phyloP scores from a whole-genome alignment of 176 grass and related monocot species.

The Triticum turgidum region DNA sequence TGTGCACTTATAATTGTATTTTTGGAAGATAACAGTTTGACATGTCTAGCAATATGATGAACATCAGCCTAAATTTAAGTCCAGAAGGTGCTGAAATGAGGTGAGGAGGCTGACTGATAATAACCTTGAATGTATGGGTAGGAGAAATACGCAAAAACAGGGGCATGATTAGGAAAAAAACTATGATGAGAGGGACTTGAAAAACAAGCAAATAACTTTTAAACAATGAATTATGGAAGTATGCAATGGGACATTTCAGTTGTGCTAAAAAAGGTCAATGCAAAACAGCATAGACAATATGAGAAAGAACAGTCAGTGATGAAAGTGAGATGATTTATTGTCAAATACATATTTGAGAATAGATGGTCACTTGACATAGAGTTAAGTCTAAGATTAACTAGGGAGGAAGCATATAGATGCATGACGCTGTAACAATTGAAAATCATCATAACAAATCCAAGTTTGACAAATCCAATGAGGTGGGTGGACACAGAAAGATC shows the following conservation, averaged over 20 bases:
- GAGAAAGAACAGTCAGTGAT: neutral
- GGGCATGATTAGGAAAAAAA: neutral
- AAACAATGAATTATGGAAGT: neutral
- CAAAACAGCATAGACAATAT: neutral
- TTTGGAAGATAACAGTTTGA: neutral
- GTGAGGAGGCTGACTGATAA: neutral
- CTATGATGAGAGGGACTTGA: neutral
- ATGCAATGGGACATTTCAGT: neutral
- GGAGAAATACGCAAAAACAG: neutral
- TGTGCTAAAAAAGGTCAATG: neutral
- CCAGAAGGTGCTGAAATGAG: neutral
- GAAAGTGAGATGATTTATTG: neutral
- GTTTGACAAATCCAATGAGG: neutral
- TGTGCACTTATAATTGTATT: neutral
- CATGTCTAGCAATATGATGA: neutral
- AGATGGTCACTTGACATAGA: neutral
- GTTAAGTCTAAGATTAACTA: neutral
- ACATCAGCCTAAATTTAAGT: neutral
- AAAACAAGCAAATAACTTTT: neutral
- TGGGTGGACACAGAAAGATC: neutral
- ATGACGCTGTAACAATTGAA: neutral
- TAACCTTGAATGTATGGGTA: neutral
- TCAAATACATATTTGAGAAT: neutral
- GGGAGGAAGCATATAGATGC: neutral
- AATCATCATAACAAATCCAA: neutral